Conservation (phyloP, 2,329 filamentous ascomycete genomes). For the Claviceps quebecensis region DNA sequence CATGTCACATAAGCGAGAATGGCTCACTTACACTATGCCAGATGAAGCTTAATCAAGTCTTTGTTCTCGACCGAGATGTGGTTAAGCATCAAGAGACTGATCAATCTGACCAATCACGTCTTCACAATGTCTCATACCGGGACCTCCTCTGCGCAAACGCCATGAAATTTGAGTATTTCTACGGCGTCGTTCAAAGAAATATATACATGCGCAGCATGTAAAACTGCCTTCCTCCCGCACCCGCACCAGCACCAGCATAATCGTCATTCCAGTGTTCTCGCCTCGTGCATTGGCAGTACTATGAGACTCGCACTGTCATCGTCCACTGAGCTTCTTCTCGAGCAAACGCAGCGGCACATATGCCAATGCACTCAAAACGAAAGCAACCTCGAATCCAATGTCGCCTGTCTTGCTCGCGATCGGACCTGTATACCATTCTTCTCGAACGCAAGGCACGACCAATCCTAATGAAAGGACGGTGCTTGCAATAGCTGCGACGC, state of each 20-base stretch:
- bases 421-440: slow-evolving; percentile 47
- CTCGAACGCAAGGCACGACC: slow-evolving; percentile 44
- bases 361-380: slow-evolving; percentile 33
- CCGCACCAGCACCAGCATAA: too few relatives aligned
- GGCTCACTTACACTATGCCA: slow-evolving; percentile 19
- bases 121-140: too few relatives aligned
- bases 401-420: slow-evolving; percentile 47
- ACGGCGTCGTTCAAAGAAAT: too few relatives aligned
- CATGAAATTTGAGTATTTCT: too few relatives aligned
- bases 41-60: not conserved
- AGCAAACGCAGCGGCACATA: slow-evolving; percentile 33
- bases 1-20: slow-evolving; percentile 10
- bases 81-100: too few relatives aligned
- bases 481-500: slow-evolving; percentile 31
- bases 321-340: slow-evolving; percentile 23
- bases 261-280: not conserved
- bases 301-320: not conserved
- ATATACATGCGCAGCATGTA: not conserved
- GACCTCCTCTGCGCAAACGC: too few relatives aligned
- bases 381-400: slow-evolving; percentile 51
- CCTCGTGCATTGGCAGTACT: not conserved
- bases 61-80: too few relatives aligned
- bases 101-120: too few relatives aligned
- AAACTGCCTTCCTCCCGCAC: not conserved
- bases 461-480: slow-evolving; percentile 33